A percentile compares a stretch with the other conserved stretches of the same genome.
These are phyloP conservation scores for Apiospora pterosperma DNA, from an alignment of 2,329 filamentous ascomycete species.

Conservation along the genomic window DNA sequence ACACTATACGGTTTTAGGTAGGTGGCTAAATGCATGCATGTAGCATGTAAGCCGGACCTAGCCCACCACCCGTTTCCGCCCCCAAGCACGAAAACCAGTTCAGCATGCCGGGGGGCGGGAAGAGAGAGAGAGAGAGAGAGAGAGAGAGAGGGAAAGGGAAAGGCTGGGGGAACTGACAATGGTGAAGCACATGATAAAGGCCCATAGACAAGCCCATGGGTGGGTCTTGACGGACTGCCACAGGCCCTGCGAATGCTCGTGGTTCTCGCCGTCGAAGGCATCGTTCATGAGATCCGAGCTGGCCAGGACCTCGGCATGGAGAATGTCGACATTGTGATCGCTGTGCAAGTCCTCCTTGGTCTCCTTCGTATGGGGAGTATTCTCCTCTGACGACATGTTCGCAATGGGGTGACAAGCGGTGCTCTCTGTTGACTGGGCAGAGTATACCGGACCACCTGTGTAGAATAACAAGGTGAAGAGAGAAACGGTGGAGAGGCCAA, in stretches of 20 bases:
- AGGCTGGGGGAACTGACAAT: constrained; percentile 34
- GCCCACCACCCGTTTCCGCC: background rate
- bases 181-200: constrained; percentile 46
- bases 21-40: background rate
- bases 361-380: background rate
- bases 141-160: background rate
- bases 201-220: constrained; percentile 44
- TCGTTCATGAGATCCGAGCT: constrained; percentile 36
- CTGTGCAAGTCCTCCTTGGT: constrained; percentile 9
- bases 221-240: constrained; percentile 35
- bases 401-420: background rate
- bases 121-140: background rate
- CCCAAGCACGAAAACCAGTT: background rate
- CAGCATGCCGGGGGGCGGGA: background rate
- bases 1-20: background rate
- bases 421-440: background rate
- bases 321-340: constrained; percentile 11
- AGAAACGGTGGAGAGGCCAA: background rate
- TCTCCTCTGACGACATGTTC: constrained; percentile 7
- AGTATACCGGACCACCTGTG: background rate
- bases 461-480: background rate
- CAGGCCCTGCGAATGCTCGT: constrained; percentile 37
- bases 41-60: background rate
- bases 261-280: constrained; percentile 39
- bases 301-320: constrained; percentile 26